Base-by-base conservation (phyloP, 2,329 filamentous ascomycete species). In the Hirsutella rhossiliensis region DNA sequence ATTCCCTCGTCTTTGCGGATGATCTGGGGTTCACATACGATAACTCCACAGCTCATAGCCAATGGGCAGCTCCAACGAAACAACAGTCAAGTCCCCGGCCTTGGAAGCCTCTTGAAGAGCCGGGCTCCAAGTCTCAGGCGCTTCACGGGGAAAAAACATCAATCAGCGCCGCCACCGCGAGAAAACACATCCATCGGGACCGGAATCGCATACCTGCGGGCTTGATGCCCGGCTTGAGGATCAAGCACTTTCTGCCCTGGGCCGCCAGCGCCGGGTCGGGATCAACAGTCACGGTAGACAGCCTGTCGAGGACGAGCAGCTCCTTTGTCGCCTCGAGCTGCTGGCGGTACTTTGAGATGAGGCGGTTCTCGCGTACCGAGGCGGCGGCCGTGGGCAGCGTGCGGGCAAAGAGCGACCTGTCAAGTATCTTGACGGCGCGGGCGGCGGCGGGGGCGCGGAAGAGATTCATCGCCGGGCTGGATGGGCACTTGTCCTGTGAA, bases 31-130 rank as follows among this genome's bases (percentile, higher is more conserved):
- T 44, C 23, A 60, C 73, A 52, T 72, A 85, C 84, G 71, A 60
- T 94, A 90, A 42, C 71, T 82, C 87, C 88, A 97, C 63, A 89
- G 82, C 54, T 84, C 75, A 64, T 98, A 98, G 52, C 82, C 78
- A 46, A 97, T 71, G 31, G 76, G 67, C 45, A 97, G 64, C 48
- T 84, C 73, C 62, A 83, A 96, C 1, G 87, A 83, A 1, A 88
- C 68, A 30, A 97, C 62, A 17, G 73, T 74, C 28, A 96, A 64
- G 38, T 86, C 78, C 27, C 83, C 75, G 42, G 72, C 69, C 50
- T 82, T 70, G 5, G 88, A 76, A 30, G 87, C 78, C 49, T 86
- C 77, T 47, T 69, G 73, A 40, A 96, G 63, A 34, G 72, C 76
- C 5, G 76, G 58, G 43, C 86, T 86, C 84, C 87, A 95, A 19